These are phyloP conservation scores for Leavenworthia alabamica DNA, from an alignment of 345 rosid species.

Conservation along the genomic window DNA sequence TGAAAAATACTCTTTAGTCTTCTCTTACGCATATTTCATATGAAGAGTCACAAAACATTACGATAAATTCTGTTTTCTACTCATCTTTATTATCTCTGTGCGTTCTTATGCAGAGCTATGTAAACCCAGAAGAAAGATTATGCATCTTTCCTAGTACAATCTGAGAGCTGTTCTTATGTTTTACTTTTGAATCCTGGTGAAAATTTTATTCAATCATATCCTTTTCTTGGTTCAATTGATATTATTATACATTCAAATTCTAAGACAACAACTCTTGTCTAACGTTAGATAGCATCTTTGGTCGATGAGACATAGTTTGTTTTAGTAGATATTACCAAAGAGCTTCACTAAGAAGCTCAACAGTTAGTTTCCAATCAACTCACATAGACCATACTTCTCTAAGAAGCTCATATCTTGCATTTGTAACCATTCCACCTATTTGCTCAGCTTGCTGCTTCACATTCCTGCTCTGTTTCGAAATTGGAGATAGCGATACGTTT, in stretches of 20 bases:
- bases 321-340: background rate
- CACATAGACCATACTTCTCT: constrained; percentile 59
- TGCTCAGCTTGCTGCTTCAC: constrained; percentile 13
- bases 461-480: background rate
- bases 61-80: background rate
- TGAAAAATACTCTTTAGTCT: background rate
- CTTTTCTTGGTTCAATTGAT: background rate
- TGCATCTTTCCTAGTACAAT: background rate
- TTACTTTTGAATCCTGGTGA: background rate
- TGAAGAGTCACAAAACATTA: background rate
- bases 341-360: background rate
- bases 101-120: background rate
- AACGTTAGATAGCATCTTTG: no score
- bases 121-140: background rate
- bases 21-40: background rate
- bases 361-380: background rate
- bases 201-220: background rate
- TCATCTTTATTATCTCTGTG: background rate
- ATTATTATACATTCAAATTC: background rate
- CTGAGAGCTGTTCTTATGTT: background rate
- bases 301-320: background rate
- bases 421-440: constrained; percentile 14
- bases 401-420: constrained; percentile 72
- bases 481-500: constrained; percentile 13
- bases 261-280: background rate